A percentile compares a stretch with the other conserved stretches of the same genome.
Conservation (phyloP, 2,329 filamentous ascomycete genomes). For the Colletotrichum tofieldiae region DNA sequence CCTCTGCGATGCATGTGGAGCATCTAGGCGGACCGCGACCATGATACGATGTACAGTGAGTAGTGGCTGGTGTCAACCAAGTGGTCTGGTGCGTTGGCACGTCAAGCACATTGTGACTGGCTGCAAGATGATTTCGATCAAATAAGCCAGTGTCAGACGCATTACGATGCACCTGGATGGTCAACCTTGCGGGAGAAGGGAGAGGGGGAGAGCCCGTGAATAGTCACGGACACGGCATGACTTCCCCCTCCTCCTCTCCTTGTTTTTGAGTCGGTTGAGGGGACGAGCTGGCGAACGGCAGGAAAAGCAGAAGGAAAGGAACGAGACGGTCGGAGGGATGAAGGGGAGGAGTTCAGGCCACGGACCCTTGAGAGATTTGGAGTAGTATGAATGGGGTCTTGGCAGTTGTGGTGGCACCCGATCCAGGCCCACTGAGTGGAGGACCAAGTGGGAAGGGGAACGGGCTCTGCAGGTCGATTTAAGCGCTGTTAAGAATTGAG, state of each 20-base stretch:
- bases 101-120: not conserved
- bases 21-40: not conserved
- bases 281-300: not conserved
- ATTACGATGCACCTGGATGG: slow-evolving; percentile 12
- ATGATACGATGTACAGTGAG: not conserved
- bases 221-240: slow-evolving; percentile 1
- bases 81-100: slow-evolving; percentile 6
- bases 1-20: slow-evolving; percentile 13
- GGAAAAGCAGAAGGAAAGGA: not conserved
- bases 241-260: not conserved
- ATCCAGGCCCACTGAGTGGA: slow-evolving; percentile 12
- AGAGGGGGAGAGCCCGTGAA: not conserved
- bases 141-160: slow-evolving; percentile 9
- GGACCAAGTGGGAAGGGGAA: slow-evolving; percentile 12
- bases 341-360: slow-evolving; percentile 3
- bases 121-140: not conserved
- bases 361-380: slow-evolving; percentile 24
- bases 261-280: not conserved
- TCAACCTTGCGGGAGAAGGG: not conserved
- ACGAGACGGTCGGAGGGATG: not conserved
- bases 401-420: slow-evolving; percentile 18
- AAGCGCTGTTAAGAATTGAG: slow-evolving; percentile 35
- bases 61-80: not conserved
- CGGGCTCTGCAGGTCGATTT: slow-evolving; percentile 21
- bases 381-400: slow-evolving; percentile 10